Conservation (phyloP, 2,329 filamentous ascomycete genomes). For the Coniochaeta sp. region DNA sequence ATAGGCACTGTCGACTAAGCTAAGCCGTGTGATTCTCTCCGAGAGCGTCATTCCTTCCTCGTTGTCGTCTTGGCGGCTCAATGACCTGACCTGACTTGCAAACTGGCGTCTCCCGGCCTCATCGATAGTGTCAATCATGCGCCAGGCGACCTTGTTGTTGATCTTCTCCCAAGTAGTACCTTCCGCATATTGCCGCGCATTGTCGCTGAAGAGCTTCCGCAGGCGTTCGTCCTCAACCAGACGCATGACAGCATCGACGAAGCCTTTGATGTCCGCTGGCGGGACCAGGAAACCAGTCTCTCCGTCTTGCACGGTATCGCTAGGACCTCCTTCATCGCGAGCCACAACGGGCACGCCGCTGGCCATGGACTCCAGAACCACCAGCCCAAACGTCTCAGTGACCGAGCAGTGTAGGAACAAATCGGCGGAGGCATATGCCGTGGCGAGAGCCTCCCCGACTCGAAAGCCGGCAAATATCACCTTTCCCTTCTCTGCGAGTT, state of each 20-base stretch:
- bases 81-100: conserved; percentile 9
- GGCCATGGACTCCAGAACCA: conserved; percentile 65
- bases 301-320: conserved; percentile 55
- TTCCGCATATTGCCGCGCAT: conserved; percentile 48
- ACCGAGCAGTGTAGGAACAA: conserved; percentile 66
- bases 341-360: conserved; percentile 63
- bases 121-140: conserved; percentile 47
- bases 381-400: conserved; percentile 65
- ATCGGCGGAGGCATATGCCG: conserved; percentile 60
- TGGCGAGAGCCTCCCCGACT: conserved; percentile 51
- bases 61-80: conserved; percentile 8
- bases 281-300: conserved; percentile 53
- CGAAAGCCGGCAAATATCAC: conserved; percentile 62
- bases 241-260: conserved; percentile 44
- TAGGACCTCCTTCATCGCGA: conserved; percentile 61
- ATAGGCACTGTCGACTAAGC: background rate
- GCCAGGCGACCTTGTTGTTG: conserved; percentile 61
- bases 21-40: background rate
- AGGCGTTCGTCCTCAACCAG: conserved; percentile 37
- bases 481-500: conserved; percentile 36
- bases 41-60: background rate
- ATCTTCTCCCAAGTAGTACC: conserved; percentile 65
- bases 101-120: conserved; percentile 24
- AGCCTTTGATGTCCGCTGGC: conserved; percentile 50
- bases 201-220: conserved; percentile 34